Evolutionary conservation across 2,329 filamentous ascomycete species (phyloP).

Genomic region (Harringtonia lauricola): DNA sequence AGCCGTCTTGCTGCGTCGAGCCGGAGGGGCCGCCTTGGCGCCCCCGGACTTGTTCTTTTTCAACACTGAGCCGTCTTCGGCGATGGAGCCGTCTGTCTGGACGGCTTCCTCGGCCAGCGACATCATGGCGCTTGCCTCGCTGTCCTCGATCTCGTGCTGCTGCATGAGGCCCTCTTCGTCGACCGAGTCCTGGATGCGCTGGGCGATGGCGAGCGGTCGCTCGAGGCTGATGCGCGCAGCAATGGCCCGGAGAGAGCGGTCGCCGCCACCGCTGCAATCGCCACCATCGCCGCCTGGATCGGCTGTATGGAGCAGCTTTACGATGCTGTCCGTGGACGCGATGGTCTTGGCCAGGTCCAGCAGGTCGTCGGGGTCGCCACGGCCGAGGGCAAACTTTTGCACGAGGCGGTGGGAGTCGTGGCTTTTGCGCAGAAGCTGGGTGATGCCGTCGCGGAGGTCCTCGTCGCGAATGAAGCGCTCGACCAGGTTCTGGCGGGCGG

Average conservation of each 20-base stretch:
- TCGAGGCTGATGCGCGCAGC: constrained; percentile 52
- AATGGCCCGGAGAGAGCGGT: constrained; percentile 34
- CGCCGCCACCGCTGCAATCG: constrained; percentile 1
- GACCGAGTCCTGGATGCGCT: constrained; percentile 64
- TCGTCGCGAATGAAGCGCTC: constrained; percentile 57
- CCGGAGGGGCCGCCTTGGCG: background rate
- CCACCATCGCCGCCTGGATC: constrained; percentile 7
- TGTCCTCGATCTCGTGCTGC: constrained; percentile 67
- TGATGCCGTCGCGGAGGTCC: constrained; percentile 58
- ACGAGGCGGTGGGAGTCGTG: constrained; percentile 83
- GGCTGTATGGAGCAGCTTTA: constrained; percentile 27
- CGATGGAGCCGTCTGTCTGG: constrained; percentile 50
- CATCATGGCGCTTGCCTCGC: constrained; percentile 58
- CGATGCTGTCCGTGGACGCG: constrained; percentile 57
- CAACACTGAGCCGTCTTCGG: constrained; percentile 40
- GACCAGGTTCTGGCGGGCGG: constrained; percentile 70
- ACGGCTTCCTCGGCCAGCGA: constrained; percentile 64
- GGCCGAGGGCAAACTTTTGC: constrained; percentile 86
- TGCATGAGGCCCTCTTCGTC: constrained; percentile 85
- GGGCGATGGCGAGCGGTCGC: constrained; percentile 56
- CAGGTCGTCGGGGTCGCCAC: constrained; percentile 87
- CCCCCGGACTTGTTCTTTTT: constrained; percentile 22
- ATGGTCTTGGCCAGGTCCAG: constrained; percentile 76
- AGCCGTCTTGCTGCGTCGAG: constrained; percentile 1
- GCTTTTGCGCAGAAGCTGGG: constrained; percentile 58